Conservation (phyloP, 2,329 filamentous ascomycete species). For the Paecilomyces sp. region DNA sequence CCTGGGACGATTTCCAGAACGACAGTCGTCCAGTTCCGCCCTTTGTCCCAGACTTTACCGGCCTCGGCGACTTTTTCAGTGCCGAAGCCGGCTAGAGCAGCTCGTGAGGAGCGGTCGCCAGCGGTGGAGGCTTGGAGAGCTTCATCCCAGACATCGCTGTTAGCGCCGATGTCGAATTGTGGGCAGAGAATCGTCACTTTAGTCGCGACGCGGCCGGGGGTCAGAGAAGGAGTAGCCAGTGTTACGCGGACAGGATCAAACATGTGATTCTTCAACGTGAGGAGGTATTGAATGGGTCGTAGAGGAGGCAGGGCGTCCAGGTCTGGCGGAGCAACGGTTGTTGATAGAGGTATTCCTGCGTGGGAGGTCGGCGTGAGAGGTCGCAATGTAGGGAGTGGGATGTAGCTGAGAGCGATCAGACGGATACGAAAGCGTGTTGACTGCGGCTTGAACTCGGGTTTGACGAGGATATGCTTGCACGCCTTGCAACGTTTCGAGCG, state of each 20-base stretch:
- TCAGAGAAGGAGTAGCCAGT: slow-evolving; percentile 73
- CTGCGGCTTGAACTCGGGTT: slow-evolving; percentile 83
- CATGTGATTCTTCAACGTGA: slow-evolving; percentile 89
- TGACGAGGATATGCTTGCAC: slow-evolving; percentile 91
- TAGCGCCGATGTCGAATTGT: slow-evolving; percentile 87
- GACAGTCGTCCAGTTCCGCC: slow-evolving; percentile 90
- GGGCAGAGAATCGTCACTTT: slow-evolving; percentile 90
- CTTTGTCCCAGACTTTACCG: slow-evolving; percentile 93
- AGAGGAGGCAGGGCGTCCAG: slow-evolving; percentile 43
- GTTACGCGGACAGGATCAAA: slow-evolving; percentile 86
- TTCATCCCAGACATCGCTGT: slow-evolving; percentile 91
- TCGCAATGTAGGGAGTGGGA: slow-evolving; percentile 66
- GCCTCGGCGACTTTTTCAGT: slow-evolving; percentile 61
- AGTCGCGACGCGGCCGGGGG: slow-evolving; percentile 67
- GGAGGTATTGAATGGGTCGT: slow-evolving; percentile 64
- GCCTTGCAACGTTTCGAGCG: slow-evolving; percentile 86
- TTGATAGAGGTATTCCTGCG: slow-evolving; percentile 13
- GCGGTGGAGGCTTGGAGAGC: slow-evolving; percentile 55
- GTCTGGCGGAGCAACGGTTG: slow-evolving; percentile 26
- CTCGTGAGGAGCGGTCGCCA: slow-evolving; percentile 35
- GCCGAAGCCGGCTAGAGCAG: slow-evolving; percentile 21
- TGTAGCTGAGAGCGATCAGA: slow-evolving; percentile 78
- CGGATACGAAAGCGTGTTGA: slow-evolving; percentile 90
- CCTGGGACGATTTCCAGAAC: slow-evolving; percentile 79
- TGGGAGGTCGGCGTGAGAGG: slow-evolving; percentile 47